These are phyloP conservation scores for Globisporangium splendens DNA, from an alignment of 352 stramenopile genomes.

Conservation along the genomic window DNA sequence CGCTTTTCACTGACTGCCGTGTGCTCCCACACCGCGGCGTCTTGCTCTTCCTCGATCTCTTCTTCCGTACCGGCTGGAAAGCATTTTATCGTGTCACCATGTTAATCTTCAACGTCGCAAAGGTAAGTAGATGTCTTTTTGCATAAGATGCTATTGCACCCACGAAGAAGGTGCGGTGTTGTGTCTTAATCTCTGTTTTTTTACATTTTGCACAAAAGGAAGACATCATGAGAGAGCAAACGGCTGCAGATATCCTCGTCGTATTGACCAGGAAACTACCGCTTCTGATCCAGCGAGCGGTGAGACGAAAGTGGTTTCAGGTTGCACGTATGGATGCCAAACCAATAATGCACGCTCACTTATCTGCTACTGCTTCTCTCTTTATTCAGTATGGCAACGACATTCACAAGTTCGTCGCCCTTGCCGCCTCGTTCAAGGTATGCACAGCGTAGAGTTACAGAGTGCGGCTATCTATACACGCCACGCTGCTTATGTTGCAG, in stretches of 20 bases:
- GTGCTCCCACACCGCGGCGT: constrained; percentile 35
- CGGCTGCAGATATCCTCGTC: constrained; percentile 3
- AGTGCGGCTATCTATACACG: background rate
- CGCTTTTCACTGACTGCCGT: constrained; percentile 46
- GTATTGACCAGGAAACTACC: background rate
- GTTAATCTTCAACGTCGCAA: constrained; percentile 31
- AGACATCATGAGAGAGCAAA: constrained; percentile 8
- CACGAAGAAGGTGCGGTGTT: no score
- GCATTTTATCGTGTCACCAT: constrained; percentile 42
- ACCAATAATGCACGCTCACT: no score
- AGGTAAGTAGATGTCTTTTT: no score
- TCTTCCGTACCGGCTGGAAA: constrained; percentile 49
- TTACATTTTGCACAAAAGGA: background rate
- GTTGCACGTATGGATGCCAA: background rate
- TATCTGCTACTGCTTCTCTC: background rate
- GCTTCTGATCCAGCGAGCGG: no score
- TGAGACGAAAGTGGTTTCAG: no score
- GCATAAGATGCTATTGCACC: no score
- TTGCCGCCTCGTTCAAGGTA: constrained; percentile 32
- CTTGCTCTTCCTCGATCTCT: constrained; percentile 40
- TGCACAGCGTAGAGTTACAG: background rate
- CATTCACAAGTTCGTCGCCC: constrained; percentile 29
- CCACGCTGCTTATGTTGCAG: no score
- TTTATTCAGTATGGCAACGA: constrained; percentile 29
- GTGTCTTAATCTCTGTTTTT: no score